phyloP scores from a whole-genome alignment of 352 stramenopile genomes.

The Pythium oligandrum region DNA sequence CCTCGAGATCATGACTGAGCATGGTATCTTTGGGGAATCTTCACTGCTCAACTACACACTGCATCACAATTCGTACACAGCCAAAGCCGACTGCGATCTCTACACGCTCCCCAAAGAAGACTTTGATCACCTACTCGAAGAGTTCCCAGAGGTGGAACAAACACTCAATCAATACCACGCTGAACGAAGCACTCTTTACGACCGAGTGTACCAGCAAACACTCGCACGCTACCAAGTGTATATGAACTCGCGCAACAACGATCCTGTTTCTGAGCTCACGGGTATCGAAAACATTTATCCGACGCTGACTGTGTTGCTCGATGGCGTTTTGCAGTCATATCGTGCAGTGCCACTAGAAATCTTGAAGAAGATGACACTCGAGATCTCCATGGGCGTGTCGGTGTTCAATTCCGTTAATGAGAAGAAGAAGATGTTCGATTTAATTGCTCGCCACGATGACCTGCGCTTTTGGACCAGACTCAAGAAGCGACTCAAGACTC shows the following conservation, averaged over 20 bases:
- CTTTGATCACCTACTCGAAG: slow-evolving; percentile 74
- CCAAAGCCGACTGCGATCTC: slow-evolving; percentile 65
- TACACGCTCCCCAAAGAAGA: slow-evolving; percentile 79
- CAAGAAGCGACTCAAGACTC: slow-evolving; percentile 21
- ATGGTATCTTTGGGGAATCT: slow-evolving; percentile 61
- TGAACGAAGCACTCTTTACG: slow-evolving; percentile 53
- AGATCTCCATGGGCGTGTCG: slow-evolving; percentile 71
- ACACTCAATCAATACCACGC: slow-evolving; percentile 56
- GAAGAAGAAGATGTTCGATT: slow-evolving; percentile 62
- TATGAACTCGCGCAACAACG: slow-evolving; percentile 46
- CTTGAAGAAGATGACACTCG: slow-evolving; percentile 55
- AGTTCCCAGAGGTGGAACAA: slow-evolving; percentile 68
- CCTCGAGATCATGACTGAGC: slow-evolving; percentile 65
- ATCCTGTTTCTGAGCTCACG: slow-evolving; percentile 44
- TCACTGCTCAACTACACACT: slow-evolving; percentile 71
- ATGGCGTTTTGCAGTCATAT: slow-evolving; percentile 57
- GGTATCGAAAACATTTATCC: slow-evolving; percentile 69
- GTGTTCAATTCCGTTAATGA: slow-evolving; percentile 72
- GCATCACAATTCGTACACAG: slow-evolving; percentile 71
- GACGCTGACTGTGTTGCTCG: slow-evolving; percentile 57
- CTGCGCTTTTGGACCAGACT: slow-evolving; percentile 19
- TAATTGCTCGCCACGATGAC: slow-evolving; percentile 36
- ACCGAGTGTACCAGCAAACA: slow-evolving; percentile 66
- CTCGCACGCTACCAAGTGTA: slow-evolving; percentile 62
- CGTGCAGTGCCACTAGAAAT: slow-evolving; percentile 52